phyloP scores from a whole-genome alignment of 1,284 basidiomycete genomes.

The Sphaerobolus stellatus region DNA sequence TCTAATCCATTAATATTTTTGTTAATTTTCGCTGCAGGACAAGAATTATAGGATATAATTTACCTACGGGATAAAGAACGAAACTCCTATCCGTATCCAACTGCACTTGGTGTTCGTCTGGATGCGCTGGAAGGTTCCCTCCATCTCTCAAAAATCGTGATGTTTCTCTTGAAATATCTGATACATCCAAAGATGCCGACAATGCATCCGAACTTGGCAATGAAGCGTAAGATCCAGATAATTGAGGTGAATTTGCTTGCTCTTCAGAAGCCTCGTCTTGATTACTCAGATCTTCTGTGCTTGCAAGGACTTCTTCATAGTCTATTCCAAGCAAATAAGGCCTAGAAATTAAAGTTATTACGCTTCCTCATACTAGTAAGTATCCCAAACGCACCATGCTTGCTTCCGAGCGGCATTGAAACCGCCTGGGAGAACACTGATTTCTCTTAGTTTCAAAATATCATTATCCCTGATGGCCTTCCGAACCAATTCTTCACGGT shows the following conservation, averaged over 20 bases:
- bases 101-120: slow-evolving; percentile 80
- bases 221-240: slow-evolving; percentile 23
- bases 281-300: not conserved
- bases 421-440: slow-evolving; percentile 58
- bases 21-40: slow-evolving; percentile 17
- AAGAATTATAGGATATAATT: slow-evolving; percentile 33
- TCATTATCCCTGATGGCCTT: not conserved
- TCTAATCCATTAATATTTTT: not conserved
- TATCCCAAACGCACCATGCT: slow-evolving; percentile 48
- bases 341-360: slow-evolving; percentile 6
- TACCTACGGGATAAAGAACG: slow-evolving; percentile 84
- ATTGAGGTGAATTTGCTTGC: slow-evolving; percentile 13
- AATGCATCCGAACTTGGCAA: slow-evolving; percentile 23
- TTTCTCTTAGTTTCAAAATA: slow-evolving; percentile 35
- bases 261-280: slow-evolving; percentile 2
- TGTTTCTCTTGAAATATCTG: slow-evolving; percentile 25
- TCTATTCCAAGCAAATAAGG: slow-evolving; percentile 17
- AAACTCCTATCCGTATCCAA: slow-evolving; percentile 89
- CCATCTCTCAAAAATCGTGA: slow-evolving; percentile 11
- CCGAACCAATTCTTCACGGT: not conserved
- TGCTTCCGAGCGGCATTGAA: slow-evolving; percentile 55
- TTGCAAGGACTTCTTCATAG: not conserved
- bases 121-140: slow-evolving; percentile 42
- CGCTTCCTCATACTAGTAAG: not conserved
- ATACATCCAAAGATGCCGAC: slow-evolving; percentile 36